Evolutionary conservation across 305 asterid genomes (phyloP), one percentile per base, ranked within the genome.

Genomic region (Fraxinus velutina): DNA sequence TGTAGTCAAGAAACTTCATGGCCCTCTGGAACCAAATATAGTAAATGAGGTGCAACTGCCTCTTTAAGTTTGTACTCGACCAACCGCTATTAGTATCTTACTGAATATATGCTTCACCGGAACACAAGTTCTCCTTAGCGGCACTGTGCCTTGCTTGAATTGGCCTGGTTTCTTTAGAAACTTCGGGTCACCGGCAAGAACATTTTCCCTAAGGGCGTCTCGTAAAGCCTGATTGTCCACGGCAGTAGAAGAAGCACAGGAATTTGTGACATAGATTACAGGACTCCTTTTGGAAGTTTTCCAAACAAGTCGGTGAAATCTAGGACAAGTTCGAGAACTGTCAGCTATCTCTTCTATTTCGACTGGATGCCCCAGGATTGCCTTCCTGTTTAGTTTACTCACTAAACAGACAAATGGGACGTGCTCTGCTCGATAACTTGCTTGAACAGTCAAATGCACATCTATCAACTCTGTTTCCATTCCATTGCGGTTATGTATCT

Each of bases 321-420:
- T 33, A 30, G 50, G 82, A 44, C 29, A 33, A 34, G 37, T 75
- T 44, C 85, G 82, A 22, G 85, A 82, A 75, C 62, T 22, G 9
- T 80, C 84, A 33, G 72, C 68, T 10, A 88, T 4, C 3, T 44
- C 88, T 77, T 85, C 88, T 75, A 88, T 78, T 73, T 89, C 88
- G 44, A 91, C 33, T 6, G 94, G 92, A 64, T 90, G 84, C 36
- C 94, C 94, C 1, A 89, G 32, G 80, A 91, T 84, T 34, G 90
- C 79, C 78, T 75, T 80, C 24, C 86, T 86, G 12, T 78, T 83
- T 52, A 80, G 42, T 83, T 83, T 84, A 75, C 97, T 91, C 44
- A 82, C 84, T 55, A 91, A 78, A 72, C 87, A 82, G 10, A 89
- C 93, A 76, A 86, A 89, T 12, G 97, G 89, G 81, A 84, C 89